A percentile compares a stretch with the other conserved stretches of the same genome.
phyloP scores from a whole-genome alignment of 2,329 filamentous ascomycete genomes.

The Lomentospora prolificans region DNA sequence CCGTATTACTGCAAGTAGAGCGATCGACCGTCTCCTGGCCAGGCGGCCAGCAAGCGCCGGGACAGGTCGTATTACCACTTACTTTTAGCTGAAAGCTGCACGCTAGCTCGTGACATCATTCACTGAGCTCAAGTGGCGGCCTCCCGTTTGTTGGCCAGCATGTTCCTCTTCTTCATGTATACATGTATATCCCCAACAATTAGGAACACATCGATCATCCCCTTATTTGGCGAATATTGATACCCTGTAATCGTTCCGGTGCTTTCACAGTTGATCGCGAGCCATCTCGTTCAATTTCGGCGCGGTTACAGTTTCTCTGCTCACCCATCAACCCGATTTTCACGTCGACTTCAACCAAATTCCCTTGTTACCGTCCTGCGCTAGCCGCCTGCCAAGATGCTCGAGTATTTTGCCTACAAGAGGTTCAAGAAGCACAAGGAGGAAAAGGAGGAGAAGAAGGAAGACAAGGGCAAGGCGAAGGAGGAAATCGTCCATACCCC shows the following conservation, averaged over 20 bases:
- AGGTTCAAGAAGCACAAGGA: slow-evolving; percentile 51
- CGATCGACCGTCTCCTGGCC: too few relatives aligned
- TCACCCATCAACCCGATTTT: not conserved
- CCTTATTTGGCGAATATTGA: not conserved
- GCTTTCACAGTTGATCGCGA: too few relatives aligned
- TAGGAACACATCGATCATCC: too few relatives aligned
- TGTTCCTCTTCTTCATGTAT: not conserved
- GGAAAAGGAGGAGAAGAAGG: slow-evolving; percentile 30
- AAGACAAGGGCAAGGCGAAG: slow-evolving; percentile 11
- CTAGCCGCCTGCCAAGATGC: slow-evolving; percentile 31
- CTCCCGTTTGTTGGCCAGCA: not conserved
- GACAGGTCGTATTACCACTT: not conserved
- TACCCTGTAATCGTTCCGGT: slow-evolving; percentile 9
- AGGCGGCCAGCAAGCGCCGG: not conserved
- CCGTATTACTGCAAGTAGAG: too few relatives aligned
- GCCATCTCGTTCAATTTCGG: too few relatives aligned
- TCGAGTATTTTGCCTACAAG: slow-evolving; percentile 54
- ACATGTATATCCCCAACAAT: not conserved
- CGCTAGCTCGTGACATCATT: slow-evolving; percentile 22
- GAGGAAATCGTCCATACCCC: not conserved
- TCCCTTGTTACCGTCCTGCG: too few relatives aligned
- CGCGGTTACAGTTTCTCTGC: too few relatives aligned
- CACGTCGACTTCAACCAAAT: not conserved
- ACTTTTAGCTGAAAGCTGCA: not conserved
- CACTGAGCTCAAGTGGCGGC: not conserved